phyloP scores from a whole-genome alignment of 805 yeast species.

The Starmerella bombi region DNA sequence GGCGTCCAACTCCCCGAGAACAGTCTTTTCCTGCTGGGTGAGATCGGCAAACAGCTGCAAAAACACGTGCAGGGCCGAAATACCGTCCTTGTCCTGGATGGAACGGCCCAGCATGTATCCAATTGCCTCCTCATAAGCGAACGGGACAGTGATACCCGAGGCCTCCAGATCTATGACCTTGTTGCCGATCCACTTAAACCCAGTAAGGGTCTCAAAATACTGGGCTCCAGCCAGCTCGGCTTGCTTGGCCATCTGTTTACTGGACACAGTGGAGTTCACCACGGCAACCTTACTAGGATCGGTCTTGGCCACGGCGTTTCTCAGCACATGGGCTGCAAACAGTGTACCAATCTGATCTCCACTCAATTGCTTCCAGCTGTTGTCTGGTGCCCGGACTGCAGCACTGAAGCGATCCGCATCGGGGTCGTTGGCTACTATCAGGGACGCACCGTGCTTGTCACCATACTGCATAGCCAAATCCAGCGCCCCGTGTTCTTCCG shows the following conservation, averaged over 20 bases:
- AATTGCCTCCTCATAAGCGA: conserved; percentile 90
- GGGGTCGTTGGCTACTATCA: conserved; percentile 86
- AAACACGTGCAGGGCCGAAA: conserved; percentile 65
- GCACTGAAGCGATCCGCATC: conserved; percentile 91
- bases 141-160: conserved; percentile 59
- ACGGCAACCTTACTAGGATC: conserved; percentile 32
- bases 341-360: conserved; percentile 86
- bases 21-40: conserved; percentile 26
- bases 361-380: conserved; percentile 63
- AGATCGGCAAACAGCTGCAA: conserved; percentile 52
- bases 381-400: conserved; percentile 40
- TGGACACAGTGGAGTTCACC: conserved; percentile 83
- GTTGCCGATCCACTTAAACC: conserved; percentile 96
- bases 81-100: conserved; percentile 84
- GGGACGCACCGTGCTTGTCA: conserved; percentile 33
- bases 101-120: conserved; percentile 68
- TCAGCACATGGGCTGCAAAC: conserved; percentile 53
- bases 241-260: conserved; percentile 62
- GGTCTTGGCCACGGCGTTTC: not conserved
- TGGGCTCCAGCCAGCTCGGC: conserved; percentile 49
- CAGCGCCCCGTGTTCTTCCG: conserved; percentile 89
- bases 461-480: conserved; percentile 56
- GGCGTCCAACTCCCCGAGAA: conserved; percentile 39
- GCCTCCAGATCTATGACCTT: conserved; percentile 58
- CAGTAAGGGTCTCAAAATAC: conserved; percentile 76